Conservation (phyloP, 2,329 filamentous ascomycete species). For the Trichoderma brevicompactum region DNA sequence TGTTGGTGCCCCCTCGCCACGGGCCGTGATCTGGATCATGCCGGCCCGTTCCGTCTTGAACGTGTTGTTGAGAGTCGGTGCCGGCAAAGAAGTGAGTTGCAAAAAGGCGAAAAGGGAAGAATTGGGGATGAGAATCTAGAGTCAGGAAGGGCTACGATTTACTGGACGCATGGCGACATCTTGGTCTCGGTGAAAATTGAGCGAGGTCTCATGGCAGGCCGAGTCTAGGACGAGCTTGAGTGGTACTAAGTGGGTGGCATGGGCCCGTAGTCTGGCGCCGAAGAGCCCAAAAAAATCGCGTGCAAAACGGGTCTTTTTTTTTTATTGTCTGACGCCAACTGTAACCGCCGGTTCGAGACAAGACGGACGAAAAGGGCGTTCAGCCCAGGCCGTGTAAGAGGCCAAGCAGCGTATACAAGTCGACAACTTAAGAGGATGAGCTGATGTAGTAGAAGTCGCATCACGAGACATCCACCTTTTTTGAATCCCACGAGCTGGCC, state of each 20-base stretch:
- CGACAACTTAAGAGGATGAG: slow-evolving; percentile 1
- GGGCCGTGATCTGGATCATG: slow-evolving; percentile 29
- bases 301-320: neutral
- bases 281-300: neutral
- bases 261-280: slow-evolving; percentile 4
- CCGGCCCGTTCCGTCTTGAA: slow-evolving; percentile 29
- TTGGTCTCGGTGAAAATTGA: neutral
- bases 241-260: slow-evolving; percentile 12
- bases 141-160: neutral
- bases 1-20: slow-evolving; percentile 29
- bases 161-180: neutral
- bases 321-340: neutral
- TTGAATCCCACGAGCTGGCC: neutral
- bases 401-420: neutral
- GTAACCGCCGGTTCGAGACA: neutral
- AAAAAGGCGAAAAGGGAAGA: neutral
- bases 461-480: neutral
- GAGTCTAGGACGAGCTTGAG: slow-evolving; percentile 1
- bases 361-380: too few species aligned
- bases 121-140: neutral
- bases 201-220: slow-evolving; percentile 15
- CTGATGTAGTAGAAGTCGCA: slow-evolving; percentile 12
- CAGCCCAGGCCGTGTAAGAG: neutral
- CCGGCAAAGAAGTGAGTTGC: neutral
- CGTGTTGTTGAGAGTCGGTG: slow-evolving; percentile 14